These are phyloP conservation scores for Fusarium humuli DNA, from an alignment of 2,329 filamentous ascomycete species.

Conservation along the genomic window DNA sequence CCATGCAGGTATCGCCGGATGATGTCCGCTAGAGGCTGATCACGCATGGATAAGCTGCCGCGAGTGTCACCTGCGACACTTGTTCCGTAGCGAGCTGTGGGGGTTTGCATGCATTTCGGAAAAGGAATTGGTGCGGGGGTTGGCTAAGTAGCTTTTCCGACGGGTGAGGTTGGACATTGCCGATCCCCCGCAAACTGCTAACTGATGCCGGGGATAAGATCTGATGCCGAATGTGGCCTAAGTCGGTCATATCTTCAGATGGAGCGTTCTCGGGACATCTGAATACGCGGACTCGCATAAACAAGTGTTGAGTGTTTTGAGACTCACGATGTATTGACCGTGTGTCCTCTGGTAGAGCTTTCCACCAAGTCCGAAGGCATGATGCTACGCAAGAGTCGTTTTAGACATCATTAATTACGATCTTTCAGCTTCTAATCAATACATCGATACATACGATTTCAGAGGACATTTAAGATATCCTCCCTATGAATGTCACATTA, in stretches of 20 bases:
- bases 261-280: not conserved
- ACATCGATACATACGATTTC: too few species aligned
- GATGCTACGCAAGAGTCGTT: not conserved
- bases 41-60: not conserved
- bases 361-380: not conserved
- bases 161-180: not conserved
- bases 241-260: not conserved
- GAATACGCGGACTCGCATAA: not conserved
- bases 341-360: not conserved
- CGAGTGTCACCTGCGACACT: not conserved
- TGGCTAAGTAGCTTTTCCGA: constrained; percentile 17
- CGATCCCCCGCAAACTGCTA: constrained; percentile 22
- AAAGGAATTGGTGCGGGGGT: constrained; percentile 7
- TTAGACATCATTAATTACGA: not conserved
- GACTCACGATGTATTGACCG: not conserved
- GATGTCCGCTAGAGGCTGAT: not conserved
- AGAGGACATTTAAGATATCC: too few species aligned
- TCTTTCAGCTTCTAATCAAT: too few species aligned
- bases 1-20: not conserved
- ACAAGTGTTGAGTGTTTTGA: fast-evolving
- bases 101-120: not conserved
- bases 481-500: not conserved
- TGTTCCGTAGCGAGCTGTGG: not conserved
- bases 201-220: not conserved
- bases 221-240: not conserved